Conservation (phyloP, 2,329 filamentous ascomycete species). For the Cadophora gregata region DNA sequence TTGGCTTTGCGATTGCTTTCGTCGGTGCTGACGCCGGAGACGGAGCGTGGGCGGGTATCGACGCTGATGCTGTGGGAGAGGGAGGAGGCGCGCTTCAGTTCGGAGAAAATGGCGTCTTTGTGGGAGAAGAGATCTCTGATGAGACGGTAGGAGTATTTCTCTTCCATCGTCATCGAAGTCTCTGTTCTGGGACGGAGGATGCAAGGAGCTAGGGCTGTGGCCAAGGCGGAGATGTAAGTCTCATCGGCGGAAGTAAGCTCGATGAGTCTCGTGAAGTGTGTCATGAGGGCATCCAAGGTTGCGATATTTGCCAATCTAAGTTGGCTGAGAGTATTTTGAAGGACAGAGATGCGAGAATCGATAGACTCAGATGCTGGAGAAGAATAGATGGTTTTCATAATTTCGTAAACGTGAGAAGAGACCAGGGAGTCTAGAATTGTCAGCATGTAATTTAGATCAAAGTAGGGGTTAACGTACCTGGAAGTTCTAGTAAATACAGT, state of each 20-base stretch:
- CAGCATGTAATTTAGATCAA: constrained; percentile 27
- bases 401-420: constrained; percentile 97
- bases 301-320: constrained; percentile 96
- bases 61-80: constrained; percentile 68
- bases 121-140: constrained; percentile 91
- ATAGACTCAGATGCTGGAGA: constrained; percentile 78
- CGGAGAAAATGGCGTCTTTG: constrained; percentile 94
- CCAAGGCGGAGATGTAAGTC: constrained; percentile 76
- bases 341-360: constrained; percentile 82
- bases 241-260: constrained; percentile 97
- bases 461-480: constrained; percentile 63
- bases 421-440: constrained; percentile 82
- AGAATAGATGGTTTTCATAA: constrained; percentile 95
- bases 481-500: constrained; percentile 92
- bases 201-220: constrained; percentile 79
- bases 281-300: constrained; percentile 97
- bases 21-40: constrained; percentile 92
- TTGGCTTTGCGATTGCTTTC: constrained; percentile 93
- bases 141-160: constrained; percentile 89
- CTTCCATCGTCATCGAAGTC: constrained; percentile 91
- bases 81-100: constrained; percentile 87
- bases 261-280: constrained; percentile 95
- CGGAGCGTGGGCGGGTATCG: constrained; percentile 74
- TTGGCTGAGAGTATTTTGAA: constrained; percentile 95
- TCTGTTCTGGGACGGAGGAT: constrained; percentile 87